phyloP scores from a whole-genome alignment of 139 green algal species.

The Micractinium sp. region DNA sequence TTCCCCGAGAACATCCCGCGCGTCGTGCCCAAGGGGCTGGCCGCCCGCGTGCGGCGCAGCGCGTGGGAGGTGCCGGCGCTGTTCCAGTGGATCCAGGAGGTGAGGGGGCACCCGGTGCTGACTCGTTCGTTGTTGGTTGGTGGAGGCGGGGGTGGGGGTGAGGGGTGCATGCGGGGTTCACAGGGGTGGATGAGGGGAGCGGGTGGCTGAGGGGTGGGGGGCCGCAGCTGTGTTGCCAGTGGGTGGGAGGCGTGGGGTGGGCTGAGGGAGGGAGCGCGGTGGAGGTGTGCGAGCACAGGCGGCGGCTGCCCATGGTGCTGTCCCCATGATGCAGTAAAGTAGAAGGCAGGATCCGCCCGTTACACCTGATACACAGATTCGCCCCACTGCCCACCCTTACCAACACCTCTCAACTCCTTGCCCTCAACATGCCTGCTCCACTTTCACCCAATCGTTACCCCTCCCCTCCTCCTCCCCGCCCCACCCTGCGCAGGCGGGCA shows the following conservation, averaged over 20 bases:
- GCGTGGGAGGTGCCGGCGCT: slow-evolving; percentile 76
- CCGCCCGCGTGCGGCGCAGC: slow-evolving; percentile 63
- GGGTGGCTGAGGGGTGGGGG: not conserved
- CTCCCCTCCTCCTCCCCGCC: not conserved
- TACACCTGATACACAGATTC: too few relatives aligned
- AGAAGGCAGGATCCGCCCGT: too few relatives aligned
- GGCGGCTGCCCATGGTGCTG: too few relatives aligned
- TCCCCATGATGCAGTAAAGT: too few relatives aligned
- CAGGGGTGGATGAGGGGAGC: too few relatives aligned
- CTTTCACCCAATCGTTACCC: not conserved
- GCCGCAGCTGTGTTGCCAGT: not conserved
- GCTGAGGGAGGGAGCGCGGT: not conserved
- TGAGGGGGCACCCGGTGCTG: not conserved
- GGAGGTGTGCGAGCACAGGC: not conserved
- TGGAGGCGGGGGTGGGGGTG: not conserved
- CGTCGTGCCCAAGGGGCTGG: slow-evolving; percentile 89
- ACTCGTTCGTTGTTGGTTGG: too few relatives aligned
- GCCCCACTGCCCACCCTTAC: too few relatives aligned
- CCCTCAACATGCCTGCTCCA: not conserved
- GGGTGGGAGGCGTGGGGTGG: not conserved
- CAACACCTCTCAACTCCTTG: not conserved
- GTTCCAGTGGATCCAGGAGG: slow-evolving; percentile 85
- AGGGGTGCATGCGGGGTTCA: not conserved
- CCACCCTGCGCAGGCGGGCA: slow-evolving; percentile 60
- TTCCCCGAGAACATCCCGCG: slow-evolving; percentile 98